These are phyloP conservation scores for Mangifera indica DNA, from an alignment of 345 rosid genomes.

Conservation along the genomic window DNA sequence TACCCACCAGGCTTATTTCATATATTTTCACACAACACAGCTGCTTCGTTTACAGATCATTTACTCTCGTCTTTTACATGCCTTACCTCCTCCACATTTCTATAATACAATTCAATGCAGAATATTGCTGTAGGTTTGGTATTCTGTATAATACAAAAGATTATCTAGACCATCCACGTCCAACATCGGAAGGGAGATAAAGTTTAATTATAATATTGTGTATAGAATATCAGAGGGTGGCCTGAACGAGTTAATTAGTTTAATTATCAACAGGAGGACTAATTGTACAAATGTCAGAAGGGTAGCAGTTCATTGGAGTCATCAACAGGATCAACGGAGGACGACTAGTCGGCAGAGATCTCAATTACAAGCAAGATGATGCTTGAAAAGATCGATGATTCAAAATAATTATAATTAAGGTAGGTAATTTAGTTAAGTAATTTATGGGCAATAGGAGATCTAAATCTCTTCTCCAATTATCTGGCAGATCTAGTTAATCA, in stretches of 20 bases:
- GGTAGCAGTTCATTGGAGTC: neutral
- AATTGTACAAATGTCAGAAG: constrained; percentile 11
- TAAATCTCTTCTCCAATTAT: neutral
- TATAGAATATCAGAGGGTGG: constrained; percentile 39
- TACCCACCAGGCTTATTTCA: neutral
- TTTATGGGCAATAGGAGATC: neutral
- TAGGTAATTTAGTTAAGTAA: neutral
- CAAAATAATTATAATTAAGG: neutral
- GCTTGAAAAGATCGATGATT: neutral
- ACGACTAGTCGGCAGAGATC: no score
- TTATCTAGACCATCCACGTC: no score
- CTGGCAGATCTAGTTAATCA: no score
- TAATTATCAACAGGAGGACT: neutral
- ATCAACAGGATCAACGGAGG: neutral
- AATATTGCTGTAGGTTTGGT: no score
- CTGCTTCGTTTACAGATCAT: constrained; percentile 22
- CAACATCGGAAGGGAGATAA: no score
- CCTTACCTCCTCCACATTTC: neutral
- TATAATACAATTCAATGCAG: no score
- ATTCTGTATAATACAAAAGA: no score
- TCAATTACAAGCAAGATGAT: constrained; percentile 4
- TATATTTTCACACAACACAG: neutral
- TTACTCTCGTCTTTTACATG: neutral
- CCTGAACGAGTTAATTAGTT: constrained; percentile 20
- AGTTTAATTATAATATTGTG: no score